Conservation (phyloP, 1,284 basidiomycete species). For the Ustilago tritici region DNA sequence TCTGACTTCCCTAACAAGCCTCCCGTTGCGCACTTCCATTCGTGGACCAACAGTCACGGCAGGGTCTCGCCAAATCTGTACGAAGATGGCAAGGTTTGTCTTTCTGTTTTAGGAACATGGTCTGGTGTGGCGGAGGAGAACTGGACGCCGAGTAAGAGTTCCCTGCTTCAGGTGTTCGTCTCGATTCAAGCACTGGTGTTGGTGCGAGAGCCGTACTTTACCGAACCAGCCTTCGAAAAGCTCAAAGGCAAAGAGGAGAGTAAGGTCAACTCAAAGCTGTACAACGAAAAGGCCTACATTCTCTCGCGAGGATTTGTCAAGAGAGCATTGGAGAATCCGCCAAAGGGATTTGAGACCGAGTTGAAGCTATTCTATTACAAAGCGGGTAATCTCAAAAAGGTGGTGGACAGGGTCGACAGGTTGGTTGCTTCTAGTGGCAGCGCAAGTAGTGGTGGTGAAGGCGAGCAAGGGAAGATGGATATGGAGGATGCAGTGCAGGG, state of each 20-base stretch:
- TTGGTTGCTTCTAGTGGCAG: constrained; percentile 13
- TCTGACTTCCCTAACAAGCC: constrained; percentile 82
- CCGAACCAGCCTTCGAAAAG: constrained; percentile 52
- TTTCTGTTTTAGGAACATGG: constrained; percentile 93
- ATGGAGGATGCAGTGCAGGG: constrained; percentile 64
- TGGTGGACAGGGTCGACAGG: constrained; percentile 24
- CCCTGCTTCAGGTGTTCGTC: constrained; percentile 88
- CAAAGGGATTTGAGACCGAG: constrained; percentile 79
- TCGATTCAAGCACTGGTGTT: constrained; percentile 93
- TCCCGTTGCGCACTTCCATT: constrained; percentile 87
- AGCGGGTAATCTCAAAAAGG: constrained; percentile 26
- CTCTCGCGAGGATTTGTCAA: constrained; percentile 88
- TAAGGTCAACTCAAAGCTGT: constrained; percentile 79
- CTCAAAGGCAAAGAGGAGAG: constrained; percentile 81
- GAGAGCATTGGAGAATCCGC: constrained; percentile 82
- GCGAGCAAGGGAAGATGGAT: constrained; percentile 31
- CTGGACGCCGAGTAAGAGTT: constrained; percentile 77
- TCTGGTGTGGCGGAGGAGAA: constrained; percentile 73
- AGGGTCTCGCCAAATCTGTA: constrained; percentile 82
- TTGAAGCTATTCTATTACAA: constrained; percentile 78
- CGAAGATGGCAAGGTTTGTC: constrained; percentile 93
- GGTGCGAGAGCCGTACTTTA: constrained; percentile 82
- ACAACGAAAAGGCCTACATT: constrained; percentile 92
- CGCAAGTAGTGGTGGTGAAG: background rate
- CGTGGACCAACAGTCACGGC: constrained; percentile 93